Evolutionary conservation across 2,329 filamentous ascomycete species (phyloP).

Genomic region (Fusarium sulawesiense): DNA sequence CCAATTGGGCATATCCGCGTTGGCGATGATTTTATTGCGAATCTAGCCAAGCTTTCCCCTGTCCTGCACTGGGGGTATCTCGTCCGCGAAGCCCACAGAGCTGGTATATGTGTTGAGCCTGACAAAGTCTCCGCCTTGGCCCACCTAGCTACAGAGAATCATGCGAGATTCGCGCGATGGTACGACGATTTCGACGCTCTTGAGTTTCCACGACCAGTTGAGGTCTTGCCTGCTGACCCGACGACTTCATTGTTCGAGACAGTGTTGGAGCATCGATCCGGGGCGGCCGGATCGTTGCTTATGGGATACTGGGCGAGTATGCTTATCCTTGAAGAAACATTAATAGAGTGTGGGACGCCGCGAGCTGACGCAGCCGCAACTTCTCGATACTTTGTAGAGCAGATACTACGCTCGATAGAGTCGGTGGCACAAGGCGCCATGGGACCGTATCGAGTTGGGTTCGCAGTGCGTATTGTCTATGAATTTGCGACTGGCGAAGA

Average conservation of each 20-base stretch:
- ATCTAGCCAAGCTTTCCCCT: slow-evolving; percentile 51
- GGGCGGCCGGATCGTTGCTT: slow-evolving; percentile 52
- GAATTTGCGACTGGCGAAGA: slow-evolving; percentile 52
- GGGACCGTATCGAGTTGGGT: slow-evolving; percentile 55
- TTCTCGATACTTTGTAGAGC: slow-evolving; percentile 46
- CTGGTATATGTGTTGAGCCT: slow-evolving; percentile 46
- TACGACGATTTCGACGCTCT: slow-evolving; percentile 46
- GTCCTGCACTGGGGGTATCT: slow-evolving; percentile 50
- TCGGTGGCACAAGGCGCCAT: slow-evolving; percentile 52
- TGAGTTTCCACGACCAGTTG: slow-evolving; percentile 40
- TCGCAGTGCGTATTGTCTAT: slow-evolving; percentile 53
- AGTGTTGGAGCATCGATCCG: slow-evolving; percentile 48
- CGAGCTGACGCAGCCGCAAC: slow-evolving; percentile 41
- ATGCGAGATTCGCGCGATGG: slow-evolving; percentile 50
- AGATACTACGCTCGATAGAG: slow-evolving; percentile 55
- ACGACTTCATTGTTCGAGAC: slow-evolving; percentile 48
- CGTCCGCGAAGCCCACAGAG: slow-evolving; percentile 48
- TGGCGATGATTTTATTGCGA: slow-evolving; percentile 50
- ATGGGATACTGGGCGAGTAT: slow-evolving; percentile 54
- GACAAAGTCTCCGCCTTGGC: slow-evolving; percentile 47
- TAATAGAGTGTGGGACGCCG: slow-evolving; percentile 50
- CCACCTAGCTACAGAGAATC: slow-evolving; percentile 45
- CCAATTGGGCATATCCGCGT: slow-evolving; percentile 41
- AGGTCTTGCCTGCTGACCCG: slow-evolving; percentile 48
- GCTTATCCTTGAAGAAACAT: slow-evolving; percentile 54